Base-by-base conservation (phyloP, 352 stramenopile genomes). In the Globisporangium splendens region DNA sequence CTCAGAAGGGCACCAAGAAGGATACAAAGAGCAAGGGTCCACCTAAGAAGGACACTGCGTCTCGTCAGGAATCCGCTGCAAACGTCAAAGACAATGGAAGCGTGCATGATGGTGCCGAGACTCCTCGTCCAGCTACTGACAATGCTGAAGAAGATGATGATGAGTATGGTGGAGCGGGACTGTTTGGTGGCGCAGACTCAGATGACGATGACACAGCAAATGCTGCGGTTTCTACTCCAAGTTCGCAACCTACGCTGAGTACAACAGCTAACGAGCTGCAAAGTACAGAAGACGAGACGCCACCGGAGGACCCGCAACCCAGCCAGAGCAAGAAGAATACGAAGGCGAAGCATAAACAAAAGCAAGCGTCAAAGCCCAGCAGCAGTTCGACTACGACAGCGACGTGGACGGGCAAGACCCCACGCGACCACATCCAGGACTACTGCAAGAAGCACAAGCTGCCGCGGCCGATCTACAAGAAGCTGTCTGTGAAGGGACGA, bases 361-460 rank as follows among this genome's bases (percentile, higher is more conserved):
- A 64, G 35, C 70, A 73, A 61, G 70, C 51, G 60, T 60, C 3
- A 49, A 59, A 13, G 66, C 67, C 28, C 44, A 73, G 48, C 31
- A 44, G 39, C 17, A n/a, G 39, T 10, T 35, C 78, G 13, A 75
- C 70, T 46, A 48, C 61, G 6, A 56, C 69, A 44, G 59, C 66
- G 18, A 63, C 67, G 33, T 92, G 82, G 82, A 92, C 79, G 0
- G 82, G 82, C 42, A 93, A 90, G 47, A 96, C 88, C 3, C 93
- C 95, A 3, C 75, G 93, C 33, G 79, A 96, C 53, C 79, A 94
- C 33, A 68, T 98, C 35, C 72, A 97, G 28, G 86, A 98, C 49
- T 74, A 86, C 35, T 98, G 89, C 67, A 81, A 80, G 44, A 97
- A 97, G 61, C 68, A 88, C 61, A 93, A 95, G 44, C 61, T 92